These are phyloP conservation scores for Irpex lacteus DNA, from an alignment of 1,284 basidiomycete species.

Conservation along the genomic window DNA sequence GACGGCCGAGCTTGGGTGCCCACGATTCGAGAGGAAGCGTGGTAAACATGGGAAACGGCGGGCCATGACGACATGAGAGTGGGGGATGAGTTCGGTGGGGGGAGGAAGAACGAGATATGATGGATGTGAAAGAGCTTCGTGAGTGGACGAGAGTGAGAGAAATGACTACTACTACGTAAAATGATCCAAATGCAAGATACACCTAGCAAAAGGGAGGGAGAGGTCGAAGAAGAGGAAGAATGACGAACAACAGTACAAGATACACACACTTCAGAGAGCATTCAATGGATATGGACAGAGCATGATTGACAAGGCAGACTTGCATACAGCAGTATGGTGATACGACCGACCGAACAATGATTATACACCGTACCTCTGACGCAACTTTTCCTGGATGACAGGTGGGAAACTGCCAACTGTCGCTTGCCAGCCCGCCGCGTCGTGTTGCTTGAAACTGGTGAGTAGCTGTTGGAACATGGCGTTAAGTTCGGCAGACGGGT, in stretches of 20 bases:
- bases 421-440: slow-evolving; percentile 72
- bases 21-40: background rate
- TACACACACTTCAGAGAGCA: slow-evolving; percentile 1
- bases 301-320: background rate
- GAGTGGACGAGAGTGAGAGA: background rate
- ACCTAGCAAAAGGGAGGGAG: slow-evolving; percentile 6
- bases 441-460: slow-evolving; percentile 83
- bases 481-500: slow-evolving; percentile 86
- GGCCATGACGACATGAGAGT: background rate
- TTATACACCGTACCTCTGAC: slow-evolving; percentile 73
- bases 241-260: background rate
- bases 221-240: background rate
- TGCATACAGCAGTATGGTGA: background rate
- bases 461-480: slow-evolving; percentile 87
- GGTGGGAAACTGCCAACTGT: slow-evolving; percentile 78
- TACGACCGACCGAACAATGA: background rate
- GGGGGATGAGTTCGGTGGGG: background rate
- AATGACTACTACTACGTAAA: slow-evolving; percentile 12
- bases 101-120: background rate
- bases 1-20: background rate
- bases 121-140: background rate
- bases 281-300: background rate
- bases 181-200: slow-evolving; percentile 11
- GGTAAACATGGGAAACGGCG: background rate
- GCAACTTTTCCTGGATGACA: slow-evolving; percentile 74